Conservation (phyloP, 2,329 filamentous ascomycete species). For the Thelonectria blattea region DNA sequence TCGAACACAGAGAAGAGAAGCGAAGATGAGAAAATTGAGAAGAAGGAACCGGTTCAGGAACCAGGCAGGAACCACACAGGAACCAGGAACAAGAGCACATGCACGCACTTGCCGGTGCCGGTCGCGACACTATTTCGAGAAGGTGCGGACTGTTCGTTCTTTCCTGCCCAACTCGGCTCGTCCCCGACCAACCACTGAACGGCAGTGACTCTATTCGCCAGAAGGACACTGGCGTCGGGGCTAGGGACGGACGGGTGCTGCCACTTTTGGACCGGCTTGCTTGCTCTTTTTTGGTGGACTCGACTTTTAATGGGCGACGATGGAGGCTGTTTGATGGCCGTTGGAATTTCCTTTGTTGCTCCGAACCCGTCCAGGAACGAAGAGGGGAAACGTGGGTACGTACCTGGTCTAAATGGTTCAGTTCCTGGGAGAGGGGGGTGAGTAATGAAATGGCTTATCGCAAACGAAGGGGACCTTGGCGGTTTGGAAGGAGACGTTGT, state of each 20-base stretch:
- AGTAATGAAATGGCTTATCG: too few relatives aligned
- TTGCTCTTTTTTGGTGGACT: neutral
- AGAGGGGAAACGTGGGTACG: too few relatives aligned
- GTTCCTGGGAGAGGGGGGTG: too few relatives aligned
- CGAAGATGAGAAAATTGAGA: slow-evolving; percentile 4
- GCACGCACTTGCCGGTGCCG: slow-evolving; percentile 1
- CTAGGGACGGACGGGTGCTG: neutral
- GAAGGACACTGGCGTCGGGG: neutral
- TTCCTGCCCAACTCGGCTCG: too few relatives aligned
- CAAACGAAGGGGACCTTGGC: too few relatives aligned
- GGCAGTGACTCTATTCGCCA: neutral
- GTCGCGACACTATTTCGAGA: neutral
- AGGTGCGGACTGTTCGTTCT: too few relatives aligned
- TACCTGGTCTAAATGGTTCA: too few relatives aligned
- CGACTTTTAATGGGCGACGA: too few relatives aligned
- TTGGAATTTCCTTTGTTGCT: too few relatives aligned
- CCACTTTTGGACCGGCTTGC: neutral
- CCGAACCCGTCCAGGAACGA: too few relatives aligned
- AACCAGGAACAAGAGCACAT: slow-evolving; percentile 29
- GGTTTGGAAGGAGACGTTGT: too few relatives aligned
- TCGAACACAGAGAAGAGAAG: neutral
- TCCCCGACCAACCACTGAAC: neutral
- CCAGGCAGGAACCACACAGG: slow-evolving; percentile 16
- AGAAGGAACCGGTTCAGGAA: neutral
- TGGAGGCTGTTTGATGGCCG: too few relatives aligned